phyloP scores from a whole-genome alignment of 768 basidiomycete species.

The Termitomyces sp. region DNA sequence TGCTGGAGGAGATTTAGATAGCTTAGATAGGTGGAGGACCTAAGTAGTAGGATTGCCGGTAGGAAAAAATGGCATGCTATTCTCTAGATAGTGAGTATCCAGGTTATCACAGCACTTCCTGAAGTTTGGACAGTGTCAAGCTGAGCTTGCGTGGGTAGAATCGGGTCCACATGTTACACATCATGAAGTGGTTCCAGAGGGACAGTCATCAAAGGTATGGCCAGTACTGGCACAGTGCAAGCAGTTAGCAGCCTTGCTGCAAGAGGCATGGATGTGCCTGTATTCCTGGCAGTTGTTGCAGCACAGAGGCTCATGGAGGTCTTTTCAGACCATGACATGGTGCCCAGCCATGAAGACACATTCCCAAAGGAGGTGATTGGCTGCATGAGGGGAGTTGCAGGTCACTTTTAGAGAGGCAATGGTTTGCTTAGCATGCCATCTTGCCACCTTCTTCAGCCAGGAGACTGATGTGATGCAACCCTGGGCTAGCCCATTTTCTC shows the following conservation, averaged over 20 bases:
- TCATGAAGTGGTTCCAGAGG: neutral
- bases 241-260: neutral
- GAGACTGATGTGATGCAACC: no score
- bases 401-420: neutral
- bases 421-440: neutral
- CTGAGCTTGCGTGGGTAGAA: neutral
- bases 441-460: neutral
- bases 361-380: neutral
- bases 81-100: no score
- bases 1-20: no score
- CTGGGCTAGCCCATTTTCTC: no score
- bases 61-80: no score
- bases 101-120: no score
- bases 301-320: neutral
- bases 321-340: neutral
- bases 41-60: no score
- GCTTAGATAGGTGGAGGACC: no score
- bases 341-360: neutral
- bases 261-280: neutral
- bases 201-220: neutral
- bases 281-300: neutral
- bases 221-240: neutral
- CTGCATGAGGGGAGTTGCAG: neutral
- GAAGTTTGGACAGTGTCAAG: neutral
- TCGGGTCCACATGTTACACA: neutral